phyloP scores from a whole-genome alignment of 1,284 basidiomycete genomes.

The Ustilago nuda region DNA sequence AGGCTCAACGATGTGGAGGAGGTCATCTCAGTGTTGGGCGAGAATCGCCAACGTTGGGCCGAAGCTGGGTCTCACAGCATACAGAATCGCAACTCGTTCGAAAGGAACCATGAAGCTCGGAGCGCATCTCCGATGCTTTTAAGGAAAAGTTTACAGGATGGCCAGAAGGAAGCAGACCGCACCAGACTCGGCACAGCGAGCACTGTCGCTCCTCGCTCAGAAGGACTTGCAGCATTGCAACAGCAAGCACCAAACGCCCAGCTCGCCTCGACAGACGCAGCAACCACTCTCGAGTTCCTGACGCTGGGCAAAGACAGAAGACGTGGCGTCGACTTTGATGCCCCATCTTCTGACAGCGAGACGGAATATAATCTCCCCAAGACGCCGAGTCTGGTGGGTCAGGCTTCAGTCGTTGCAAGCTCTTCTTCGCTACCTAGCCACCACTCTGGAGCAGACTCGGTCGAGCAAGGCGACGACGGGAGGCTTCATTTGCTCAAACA shows the following conservation, averaged over 20 bases:
- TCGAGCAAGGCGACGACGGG: constrained; percentile 8
- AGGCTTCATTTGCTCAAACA: constrained; percentile 43
- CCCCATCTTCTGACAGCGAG: constrained; percentile 36
- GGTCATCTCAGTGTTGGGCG: constrained; percentile 39
- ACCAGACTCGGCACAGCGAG: neutral
- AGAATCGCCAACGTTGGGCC: constrained; percentile 27
- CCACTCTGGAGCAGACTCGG: neutral
- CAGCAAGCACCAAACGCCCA: constrained; percentile 34
- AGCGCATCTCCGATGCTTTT: neutral
- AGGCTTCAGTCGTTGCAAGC: neutral
- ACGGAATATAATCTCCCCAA: constrained; percentile 6
- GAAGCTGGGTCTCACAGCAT: neutral
- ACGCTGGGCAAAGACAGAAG: constrained; percentile 46
- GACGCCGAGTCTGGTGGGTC: neutral
- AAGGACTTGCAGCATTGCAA: constrained; percentile 7
- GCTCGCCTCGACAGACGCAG: constrained; percentile 43
- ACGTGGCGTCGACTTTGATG: constrained; percentile 38
- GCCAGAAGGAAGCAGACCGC: neutral
- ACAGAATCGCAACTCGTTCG: neutral
- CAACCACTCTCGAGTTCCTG: constrained; percentile 47
- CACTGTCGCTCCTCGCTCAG: neutral
- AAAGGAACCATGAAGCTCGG: neutral
- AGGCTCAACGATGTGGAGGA: constrained; percentile 42
- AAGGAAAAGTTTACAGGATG: neutral
- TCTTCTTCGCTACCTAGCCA: constrained; percentile 7